These are phyloP conservation scores for Wallacemonas sp. DNA, from an alignment of 208 protist genomes.

Conservation along the genomic window DNA sequence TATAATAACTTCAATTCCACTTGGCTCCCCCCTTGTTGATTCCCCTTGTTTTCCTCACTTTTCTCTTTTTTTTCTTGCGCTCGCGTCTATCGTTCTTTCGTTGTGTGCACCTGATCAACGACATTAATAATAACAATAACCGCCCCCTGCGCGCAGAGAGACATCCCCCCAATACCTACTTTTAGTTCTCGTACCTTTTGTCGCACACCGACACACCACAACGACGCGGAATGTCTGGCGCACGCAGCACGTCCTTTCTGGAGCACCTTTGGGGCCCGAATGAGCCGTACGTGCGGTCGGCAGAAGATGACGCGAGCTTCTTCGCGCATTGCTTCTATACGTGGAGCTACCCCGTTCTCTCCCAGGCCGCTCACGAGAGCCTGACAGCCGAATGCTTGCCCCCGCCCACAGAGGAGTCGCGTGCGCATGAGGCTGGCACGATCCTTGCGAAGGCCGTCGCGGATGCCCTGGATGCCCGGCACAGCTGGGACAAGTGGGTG, in stretches of 20 bases:
- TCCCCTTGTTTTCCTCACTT: no score
- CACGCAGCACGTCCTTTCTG: slow-evolving; percentile 11
- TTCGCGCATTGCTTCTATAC: slow-evolving; percentile 43
- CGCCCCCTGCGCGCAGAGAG: no score
- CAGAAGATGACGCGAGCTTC: slow-evolving; percentile 39
- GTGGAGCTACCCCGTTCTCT: slow-evolving; percentile 42
- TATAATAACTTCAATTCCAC: no score
- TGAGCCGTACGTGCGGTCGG: slow-evolving; percentile 35
- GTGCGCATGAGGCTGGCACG: slow-evolving; percentile 36
- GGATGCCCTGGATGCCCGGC: slow-evolving; percentile 26
- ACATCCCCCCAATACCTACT: no score
- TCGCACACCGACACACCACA: background rate
- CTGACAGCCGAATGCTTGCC: slow-evolving; percentile 42
- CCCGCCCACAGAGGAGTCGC: slow-evolving; percentile 19
- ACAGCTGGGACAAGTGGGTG: slow-evolving; percentile 50
- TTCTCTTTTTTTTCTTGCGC: no score
- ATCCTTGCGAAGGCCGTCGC: slow-evolving; percentile 37
- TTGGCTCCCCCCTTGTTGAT: no score
- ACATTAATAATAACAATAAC: no score
- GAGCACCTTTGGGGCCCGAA: slow-evolving; percentile 47
- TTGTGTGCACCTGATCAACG: no score
- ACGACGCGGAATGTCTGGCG: slow-evolving; percentile 14
- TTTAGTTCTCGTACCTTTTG: background rate
- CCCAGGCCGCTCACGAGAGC: slow-evolving; percentile 43
- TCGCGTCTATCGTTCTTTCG: no score